A percentile compares a stretch with the other conserved stretches of the same genome.
These are phyloP conservation scores for Solanum aculeatissimum DNA, from an alignment of 305 asterid genomes.

Conservation along the genomic window DNA sequence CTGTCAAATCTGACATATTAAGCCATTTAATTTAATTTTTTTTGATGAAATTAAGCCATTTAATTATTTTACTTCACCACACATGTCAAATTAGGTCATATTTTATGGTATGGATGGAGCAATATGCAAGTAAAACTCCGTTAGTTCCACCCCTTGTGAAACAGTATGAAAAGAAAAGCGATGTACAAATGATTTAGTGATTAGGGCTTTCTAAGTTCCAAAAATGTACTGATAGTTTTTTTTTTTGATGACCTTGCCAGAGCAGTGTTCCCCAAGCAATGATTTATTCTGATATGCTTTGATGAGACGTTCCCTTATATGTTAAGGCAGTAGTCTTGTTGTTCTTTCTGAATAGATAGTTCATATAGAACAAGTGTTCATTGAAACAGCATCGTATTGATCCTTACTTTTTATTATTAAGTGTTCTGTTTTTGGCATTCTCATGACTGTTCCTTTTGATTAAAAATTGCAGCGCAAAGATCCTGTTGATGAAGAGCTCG, in stretches of 20 bases:
- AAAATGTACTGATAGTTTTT: background rate
- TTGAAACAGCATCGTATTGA: background rate
- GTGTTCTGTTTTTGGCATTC: background rate
- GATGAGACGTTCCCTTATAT: background rate
- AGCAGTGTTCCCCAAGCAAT: background rate
- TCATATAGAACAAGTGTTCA: background rate
- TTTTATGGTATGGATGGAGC: background rate
- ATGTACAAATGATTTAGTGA: background rate
- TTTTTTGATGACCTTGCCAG: background rate
- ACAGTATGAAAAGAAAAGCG: background rate
- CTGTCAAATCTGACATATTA: background rate
- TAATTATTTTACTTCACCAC: background rate
- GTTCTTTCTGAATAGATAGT: background rate
- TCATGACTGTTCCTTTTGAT: background rate
- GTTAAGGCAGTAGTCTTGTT: background rate
- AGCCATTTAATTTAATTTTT: background rate
- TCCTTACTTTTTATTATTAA: background rate
- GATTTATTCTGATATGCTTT: background rate
- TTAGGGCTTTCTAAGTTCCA: background rate
- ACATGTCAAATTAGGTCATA: background rate
- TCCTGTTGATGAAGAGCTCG: slow-evolving; percentile 5
- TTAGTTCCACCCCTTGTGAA: background rate
- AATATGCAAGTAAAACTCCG: background rate
- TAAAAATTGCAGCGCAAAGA: slow-evolving; percentile 21
- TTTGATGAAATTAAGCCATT: too few relatives aligned